Percentiles rank a stretch among this genome's conserved stretches.
Conservation (phyloP, 2,329 filamentous ascomycete genomes). For the Colletotrichum karsti region DNA sequence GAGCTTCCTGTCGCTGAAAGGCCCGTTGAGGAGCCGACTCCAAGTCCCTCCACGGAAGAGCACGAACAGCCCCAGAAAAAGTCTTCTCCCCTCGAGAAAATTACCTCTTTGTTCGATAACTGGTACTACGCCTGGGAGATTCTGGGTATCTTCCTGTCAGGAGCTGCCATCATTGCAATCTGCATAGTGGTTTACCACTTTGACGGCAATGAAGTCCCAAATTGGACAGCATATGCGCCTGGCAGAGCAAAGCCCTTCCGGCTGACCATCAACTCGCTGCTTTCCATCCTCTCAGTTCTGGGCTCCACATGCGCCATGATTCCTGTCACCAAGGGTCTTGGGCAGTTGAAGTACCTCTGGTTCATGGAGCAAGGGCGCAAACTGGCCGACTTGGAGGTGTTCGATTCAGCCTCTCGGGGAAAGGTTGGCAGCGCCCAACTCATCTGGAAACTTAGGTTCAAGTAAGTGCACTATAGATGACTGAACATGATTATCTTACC, state of each 20-base stretch:
- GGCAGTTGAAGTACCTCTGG: slow-evolving; percentile 21
- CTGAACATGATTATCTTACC: too few relatives aligned
- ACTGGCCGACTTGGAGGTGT: slow-evolving; percentile 17
- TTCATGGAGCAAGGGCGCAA: slow-evolving; percentile 19
- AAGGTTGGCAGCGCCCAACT: slow-evolving; percentile 11
- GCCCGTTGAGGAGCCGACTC: background rate
- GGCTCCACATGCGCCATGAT: slow-evolving; percentile 25
- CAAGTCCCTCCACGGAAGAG: background rate
- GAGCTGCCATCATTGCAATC: slow-evolving; percentile 7
- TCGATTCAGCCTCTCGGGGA: slow-evolving; percentile 18
- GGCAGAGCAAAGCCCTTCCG: background rate
- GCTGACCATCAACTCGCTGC: background rate
- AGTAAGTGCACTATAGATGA: background rate
- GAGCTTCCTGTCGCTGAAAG: background rate
- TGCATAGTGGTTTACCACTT: background rate
- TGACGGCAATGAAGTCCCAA: background rate
- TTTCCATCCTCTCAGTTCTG: background rate
- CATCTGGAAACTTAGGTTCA: slow-evolving; percentile 21
- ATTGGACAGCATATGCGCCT: background rate
- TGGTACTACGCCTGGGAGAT: slow-evolving; percentile 21
- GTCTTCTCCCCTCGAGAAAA: background rate
- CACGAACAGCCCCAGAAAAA: background rate
- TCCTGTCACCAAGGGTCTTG: slow-evolving; percentile 12
- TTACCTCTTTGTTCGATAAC: background rate
- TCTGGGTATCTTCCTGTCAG: slow-evolving; percentile 5